Conservation (phyloP, 1,284 basidiomycete genomes). For the Heterobasidion irregulare region DNA sequence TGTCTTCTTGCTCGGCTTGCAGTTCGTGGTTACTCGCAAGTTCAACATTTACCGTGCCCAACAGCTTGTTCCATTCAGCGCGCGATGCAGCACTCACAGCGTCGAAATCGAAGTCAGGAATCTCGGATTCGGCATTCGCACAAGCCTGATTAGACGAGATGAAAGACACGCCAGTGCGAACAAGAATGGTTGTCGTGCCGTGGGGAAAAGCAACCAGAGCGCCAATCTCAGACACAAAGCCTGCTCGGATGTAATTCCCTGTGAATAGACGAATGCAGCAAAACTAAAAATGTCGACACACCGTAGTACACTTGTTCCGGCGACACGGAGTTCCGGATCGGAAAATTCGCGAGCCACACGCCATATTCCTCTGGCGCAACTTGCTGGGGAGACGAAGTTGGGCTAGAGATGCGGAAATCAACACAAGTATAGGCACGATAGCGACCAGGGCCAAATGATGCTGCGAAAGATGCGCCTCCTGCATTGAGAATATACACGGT, state of each 20-base stretch:
- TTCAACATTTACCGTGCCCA: conserved; percentile 47
- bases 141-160: conserved; percentile 55
- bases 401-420: conserved; percentile 42
- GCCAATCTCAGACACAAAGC: conserved; percentile 28
- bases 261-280: neutral
- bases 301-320: conserved; percentile 41
- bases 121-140: conserved; percentile 49
- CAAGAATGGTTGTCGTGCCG: conserved; percentile 38
- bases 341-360: conserved; percentile 43
- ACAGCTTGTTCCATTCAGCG: conserved; percentile 46
- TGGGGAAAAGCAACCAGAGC: conserved; percentile 40
- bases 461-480: conserved; percentile 31
- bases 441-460: conserved; percentile 46
- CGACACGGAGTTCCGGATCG: conserved; percentile 36
- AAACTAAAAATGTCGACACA: conserved; percentile 7
- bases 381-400: conserved; percentile 14
- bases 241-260: neutral
- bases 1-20: conserved; percentile 30
- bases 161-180: conserved; percentile 50
- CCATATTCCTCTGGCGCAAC: conserved; percentile 39
- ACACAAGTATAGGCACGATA: conserved; percentile 54
- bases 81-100: conserved; percentile 31
- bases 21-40: conserved; percentile 14
- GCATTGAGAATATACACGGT: neutral
- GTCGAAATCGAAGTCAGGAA: conserved; percentile 51